Conservation (phyloP, 1,284 basidiomycete species). For the Apiotrichum siamense region DNA sequence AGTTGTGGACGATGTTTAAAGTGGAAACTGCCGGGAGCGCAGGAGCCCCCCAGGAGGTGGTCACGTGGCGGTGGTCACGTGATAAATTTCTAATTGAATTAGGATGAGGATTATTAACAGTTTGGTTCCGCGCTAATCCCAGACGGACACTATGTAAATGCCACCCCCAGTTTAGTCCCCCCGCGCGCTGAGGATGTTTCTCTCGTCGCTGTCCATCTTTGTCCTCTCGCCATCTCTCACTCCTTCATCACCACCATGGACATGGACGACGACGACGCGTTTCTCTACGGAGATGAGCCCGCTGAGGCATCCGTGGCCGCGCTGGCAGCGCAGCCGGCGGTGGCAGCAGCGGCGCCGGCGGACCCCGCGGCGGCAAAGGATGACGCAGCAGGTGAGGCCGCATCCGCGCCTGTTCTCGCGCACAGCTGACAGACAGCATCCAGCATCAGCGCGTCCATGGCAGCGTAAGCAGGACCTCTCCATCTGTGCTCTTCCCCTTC, state of each 20-base stretch:
- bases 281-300: constrained; percentile 39
- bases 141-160: too few relatives aligned
- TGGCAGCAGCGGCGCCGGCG: background rate
- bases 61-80: too few relatives aligned
- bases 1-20: background rate
- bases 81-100: background rate
- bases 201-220: background rate
- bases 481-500: too few relatives aligned
- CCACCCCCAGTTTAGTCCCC: too few relatives aligned
- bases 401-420: too few relatives aligned
- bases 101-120: background rate
- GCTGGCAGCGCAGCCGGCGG: background rate
- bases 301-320: background rate
- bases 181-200: too few relatives aligned
- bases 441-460: constrained; percentile 25
- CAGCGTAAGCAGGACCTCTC: too few relatives aligned
- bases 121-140: background rate
- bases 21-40: too few relatives aligned
- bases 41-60: background rate
- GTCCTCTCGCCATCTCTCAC: background rate
- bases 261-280: constrained; percentile 45
- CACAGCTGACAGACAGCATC: background rate
- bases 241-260: constrained; percentile 21
- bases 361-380: constrained; percentile 9
- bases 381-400: background rate